phyloP scores from a whole-genome alignment of 139 green algal species.

The Chlorella sp. region DNA sequence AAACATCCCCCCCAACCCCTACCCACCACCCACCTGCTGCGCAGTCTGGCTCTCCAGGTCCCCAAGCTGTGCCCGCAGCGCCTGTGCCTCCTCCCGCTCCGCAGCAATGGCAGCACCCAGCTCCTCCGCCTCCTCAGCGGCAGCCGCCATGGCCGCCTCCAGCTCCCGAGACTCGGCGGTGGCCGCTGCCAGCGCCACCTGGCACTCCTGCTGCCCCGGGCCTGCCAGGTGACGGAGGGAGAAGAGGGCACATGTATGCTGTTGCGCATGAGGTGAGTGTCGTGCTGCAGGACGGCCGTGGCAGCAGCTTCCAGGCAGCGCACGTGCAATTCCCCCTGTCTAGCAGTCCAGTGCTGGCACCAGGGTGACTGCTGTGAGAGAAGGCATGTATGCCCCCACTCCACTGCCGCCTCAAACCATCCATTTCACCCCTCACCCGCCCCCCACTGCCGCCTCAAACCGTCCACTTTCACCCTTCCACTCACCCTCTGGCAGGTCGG shows the following conservation, averaged over 20 bases:
- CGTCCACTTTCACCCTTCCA: neutral
- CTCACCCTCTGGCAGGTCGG: constrained; percentile 25
- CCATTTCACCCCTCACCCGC: no score
- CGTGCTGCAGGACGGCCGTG: neutral
- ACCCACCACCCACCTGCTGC: neutral
- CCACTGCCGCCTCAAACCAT: no score
- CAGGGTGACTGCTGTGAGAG: no score
- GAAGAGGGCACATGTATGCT: no score
- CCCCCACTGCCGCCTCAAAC: neutral
- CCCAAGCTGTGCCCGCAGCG: constrained; percentile 25
- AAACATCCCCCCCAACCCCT: neutral
- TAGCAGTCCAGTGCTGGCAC: neutral
- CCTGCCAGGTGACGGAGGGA: neutral
- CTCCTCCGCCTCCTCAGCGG: constrained; percentile 21
- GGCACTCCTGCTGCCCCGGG: neutral
- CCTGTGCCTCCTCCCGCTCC: constrained; percentile 37
- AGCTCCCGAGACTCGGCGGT: constrained; percentile 18
- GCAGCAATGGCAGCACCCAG: constrained; percentile 35
- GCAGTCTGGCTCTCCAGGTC: constrained; percentile 31
- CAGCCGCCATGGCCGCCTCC: constrained; percentile 32
- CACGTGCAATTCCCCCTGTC: neutral
- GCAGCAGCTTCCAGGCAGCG: neutral
- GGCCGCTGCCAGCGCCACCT: constrained; percentile 22
- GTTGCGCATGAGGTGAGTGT: neutral
- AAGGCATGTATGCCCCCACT: no score